Percentiles rank a stretch among this genome's conserved stretches.
phyloP scores from a whole-genome alignment of 768 basidiomycete genomes.

The Tulasnella sp. region DNA sequence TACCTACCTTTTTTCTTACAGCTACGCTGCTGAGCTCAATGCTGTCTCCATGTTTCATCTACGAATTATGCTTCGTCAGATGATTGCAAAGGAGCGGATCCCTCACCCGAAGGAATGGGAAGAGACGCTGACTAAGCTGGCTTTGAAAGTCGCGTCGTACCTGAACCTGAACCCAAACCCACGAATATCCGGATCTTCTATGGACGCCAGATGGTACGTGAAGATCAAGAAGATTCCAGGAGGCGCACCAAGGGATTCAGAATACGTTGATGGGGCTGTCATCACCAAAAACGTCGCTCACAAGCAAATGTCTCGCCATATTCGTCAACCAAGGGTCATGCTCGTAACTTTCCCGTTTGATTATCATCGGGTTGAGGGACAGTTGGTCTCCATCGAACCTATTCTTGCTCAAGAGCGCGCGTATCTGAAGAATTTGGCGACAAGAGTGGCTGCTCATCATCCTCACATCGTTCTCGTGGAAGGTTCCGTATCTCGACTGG shows the following conservation, averaged over 20 bases:
- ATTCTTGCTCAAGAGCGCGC: slow-evolving; percentile 87
- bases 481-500: slow-evolving; percentile 79
- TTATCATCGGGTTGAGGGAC: slow-evolving; percentile 82
- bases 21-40: slow-evolving; percentile 75
- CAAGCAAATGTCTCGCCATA: slow-evolving; percentile 77
- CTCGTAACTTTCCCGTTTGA: slow-evolving; percentile 90
- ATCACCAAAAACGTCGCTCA: slow-evolving; percentile 98
- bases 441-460: slow-evolving; percentile 76
- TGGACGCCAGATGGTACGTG: slow-evolving; percentile 89
- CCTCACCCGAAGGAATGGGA: slow-evolving; percentile 84
- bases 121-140: slow-evolving; percentile 61
- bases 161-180: slow-evolving; percentile 61
- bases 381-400: slow-evolving; percentile 86
- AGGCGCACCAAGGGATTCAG: slow-evolving; percentile 80
- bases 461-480: slow-evolving; percentile 90
- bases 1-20: slow-evolving; percentile 23
- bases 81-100: slow-evolving; percentile 69
- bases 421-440: slow-evolving; percentile 75
- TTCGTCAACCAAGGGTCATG: slow-evolving; percentile 87
- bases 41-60: slow-evolving; percentile 79
- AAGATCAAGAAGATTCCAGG: slow-evolving; percentile 99
- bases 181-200: slow-evolving; percentile 76
- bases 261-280: slow-evolving; percentile 92
- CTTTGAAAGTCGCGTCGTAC: slow-evolving; percentile 75
- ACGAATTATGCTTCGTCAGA: slow-evolving; percentile 81